phyloP scores from a whole-genome alignment of 1,139 yeast species.

The Tardiomyces blankii region DNA sequence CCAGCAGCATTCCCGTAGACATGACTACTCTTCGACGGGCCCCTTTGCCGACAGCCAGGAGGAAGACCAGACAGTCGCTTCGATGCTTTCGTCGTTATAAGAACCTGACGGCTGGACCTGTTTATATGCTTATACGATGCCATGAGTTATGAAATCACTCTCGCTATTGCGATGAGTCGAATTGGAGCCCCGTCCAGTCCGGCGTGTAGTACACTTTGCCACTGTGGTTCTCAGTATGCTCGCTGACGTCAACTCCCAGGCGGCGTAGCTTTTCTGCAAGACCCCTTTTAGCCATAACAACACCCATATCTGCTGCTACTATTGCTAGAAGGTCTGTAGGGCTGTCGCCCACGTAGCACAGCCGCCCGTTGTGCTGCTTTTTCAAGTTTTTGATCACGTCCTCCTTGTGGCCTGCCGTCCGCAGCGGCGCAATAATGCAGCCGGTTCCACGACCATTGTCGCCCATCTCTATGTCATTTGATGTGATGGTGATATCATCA shows the following conservation, averaged over 20 bases:
- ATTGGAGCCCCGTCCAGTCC: background rate
- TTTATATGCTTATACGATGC: background rate
- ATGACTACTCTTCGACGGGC: background rate
- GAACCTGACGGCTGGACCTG: too few species aligned
- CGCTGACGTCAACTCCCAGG: background rate
- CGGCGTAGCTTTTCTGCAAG: background rate
- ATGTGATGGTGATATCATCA: slow-evolving; percentile 12
- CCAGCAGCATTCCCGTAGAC: background rate
- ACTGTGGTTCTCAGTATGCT: background rate
- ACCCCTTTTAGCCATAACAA: slow-evolving; percentile 32
- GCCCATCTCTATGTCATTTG: slow-evolving; percentile 41
- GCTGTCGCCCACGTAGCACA: slow-evolving; percentile 57
- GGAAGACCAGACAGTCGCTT: background rate
- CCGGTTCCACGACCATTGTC: slow-evolving; percentile 13
- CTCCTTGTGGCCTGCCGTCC: slow-evolving; percentile 51
- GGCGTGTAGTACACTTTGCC: background rate
- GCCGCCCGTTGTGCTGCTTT: slow-evolving; percentile 7
- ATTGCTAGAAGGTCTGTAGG: slow-evolving; percentile 49
- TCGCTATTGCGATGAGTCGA: background rate
- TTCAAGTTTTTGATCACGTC: slow-evolving; percentile 20
- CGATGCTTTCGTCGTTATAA: background rate
- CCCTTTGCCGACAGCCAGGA: background rate
- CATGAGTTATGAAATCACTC: background rate
- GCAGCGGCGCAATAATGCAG: slow-evolving; percentile 16
- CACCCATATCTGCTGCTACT: slow-evolving; percentile 38